These are phyloP conservation scores for Lunularia cruciata DNA, from an alignment of 225 moss, liverwort and hornwort genomes.

Conservation along the genomic window DNA sequence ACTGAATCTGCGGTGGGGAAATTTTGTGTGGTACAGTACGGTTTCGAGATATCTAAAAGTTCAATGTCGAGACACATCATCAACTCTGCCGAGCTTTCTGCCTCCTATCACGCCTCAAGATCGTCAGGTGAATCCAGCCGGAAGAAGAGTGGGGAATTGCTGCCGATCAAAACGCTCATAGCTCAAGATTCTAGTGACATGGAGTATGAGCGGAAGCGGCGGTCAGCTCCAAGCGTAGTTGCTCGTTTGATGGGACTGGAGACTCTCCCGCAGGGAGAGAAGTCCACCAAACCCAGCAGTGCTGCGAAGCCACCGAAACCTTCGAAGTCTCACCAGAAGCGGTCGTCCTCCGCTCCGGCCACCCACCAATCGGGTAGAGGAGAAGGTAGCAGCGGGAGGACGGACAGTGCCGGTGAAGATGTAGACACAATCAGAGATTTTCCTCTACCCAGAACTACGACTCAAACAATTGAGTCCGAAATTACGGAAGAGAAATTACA, in stretches of 20 bases:
- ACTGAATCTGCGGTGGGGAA: too few species aligned
- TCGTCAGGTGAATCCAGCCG: constrained; percentile 22
- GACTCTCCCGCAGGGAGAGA: constrained; percentile 48
- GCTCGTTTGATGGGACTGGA: constrained; percentile 88
- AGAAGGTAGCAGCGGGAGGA: constrained; percentile 29
- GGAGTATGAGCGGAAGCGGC: constrained; percentile 51
- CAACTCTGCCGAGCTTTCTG: constrained; percentile 24
- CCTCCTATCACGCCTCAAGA: constrained; percentile 8
- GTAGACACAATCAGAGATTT: constrained; percentile 52
- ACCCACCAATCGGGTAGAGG: constrained; percentile 25
- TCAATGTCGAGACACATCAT: constrained; percentile 16
- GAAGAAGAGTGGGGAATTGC: constrained; percentile 38
- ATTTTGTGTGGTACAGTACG: constrained; percentile 28
- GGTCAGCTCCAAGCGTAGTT: constrained; percentile 65
- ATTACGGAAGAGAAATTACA: constrained; percentile 44
- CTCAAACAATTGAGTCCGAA: constrained; percentile 36
- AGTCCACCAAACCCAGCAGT: constrained; percentile 33
- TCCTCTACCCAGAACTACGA: constrained; percentile 44
- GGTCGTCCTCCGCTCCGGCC: neutral
- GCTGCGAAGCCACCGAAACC: constrained; percentile 13
- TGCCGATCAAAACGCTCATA: constrained; percentile 46
- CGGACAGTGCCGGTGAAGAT: constrained; percentile 27
- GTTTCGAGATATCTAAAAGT: constrained; percentile 34
- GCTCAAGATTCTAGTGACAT: constrained; percentile 44
- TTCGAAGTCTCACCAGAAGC: constrained; percentile 22